A percentile compares a stretch with the other conserved stretches of the same genome.
Evolutionary conservation across 176 grass and related monocot species (phyloP).

Genomic region (Oryza meyeriana): DNA sequence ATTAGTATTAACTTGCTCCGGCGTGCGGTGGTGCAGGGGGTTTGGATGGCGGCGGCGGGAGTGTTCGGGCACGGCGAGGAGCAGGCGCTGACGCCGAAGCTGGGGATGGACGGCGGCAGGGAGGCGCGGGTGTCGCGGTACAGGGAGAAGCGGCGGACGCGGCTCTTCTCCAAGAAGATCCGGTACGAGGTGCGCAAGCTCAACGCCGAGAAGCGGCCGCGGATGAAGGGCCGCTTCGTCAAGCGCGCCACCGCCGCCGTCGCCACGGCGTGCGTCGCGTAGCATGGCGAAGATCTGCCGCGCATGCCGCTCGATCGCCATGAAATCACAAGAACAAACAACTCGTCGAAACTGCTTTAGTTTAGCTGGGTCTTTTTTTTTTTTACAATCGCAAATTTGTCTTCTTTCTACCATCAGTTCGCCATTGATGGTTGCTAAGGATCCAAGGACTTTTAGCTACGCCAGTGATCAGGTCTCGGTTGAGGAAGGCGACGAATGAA

Average conservation of each 20-base stretch:
- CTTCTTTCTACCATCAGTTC: background rate
- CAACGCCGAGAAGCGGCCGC: slow-evolving; percentile 93
- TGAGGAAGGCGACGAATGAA: background rate
- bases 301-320: background rate
- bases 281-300: slow-evolving; percentile 19
- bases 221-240: slow-evolving; percentile 96
- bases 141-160: slow-evolving; percentile 86
- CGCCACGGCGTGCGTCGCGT: slow-evolving; percentile 40
- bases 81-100: background rate
- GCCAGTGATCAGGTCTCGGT: background rate
- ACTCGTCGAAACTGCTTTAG: slow-evolving; percentile 50
- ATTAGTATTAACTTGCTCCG: background rate
- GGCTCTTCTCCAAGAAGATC: slow-evolving; percentile 99
- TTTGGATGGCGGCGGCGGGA: slow-evolving; percentile 40
- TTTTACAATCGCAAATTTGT: background rate
- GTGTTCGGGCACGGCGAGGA: slow-evolving; percentile 21
- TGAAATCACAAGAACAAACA: slow-evolving; percentile 42
- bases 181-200: slow-evolving; percentile 97
- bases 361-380: slow-evolving; percentile 8
- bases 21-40: slow-evolving; percentile 5
- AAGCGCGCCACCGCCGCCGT: slow-evolving; percentile 45
- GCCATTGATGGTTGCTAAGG: background rate
- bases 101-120: slow-evolving; percentile 49
- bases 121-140: slow-evolving; percentile 82
- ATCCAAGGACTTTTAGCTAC: background rate